phyloP scores from a whole-genome alignment of 1,284 basidiomycete genomes.

The Peniophora sp. region DNA sequence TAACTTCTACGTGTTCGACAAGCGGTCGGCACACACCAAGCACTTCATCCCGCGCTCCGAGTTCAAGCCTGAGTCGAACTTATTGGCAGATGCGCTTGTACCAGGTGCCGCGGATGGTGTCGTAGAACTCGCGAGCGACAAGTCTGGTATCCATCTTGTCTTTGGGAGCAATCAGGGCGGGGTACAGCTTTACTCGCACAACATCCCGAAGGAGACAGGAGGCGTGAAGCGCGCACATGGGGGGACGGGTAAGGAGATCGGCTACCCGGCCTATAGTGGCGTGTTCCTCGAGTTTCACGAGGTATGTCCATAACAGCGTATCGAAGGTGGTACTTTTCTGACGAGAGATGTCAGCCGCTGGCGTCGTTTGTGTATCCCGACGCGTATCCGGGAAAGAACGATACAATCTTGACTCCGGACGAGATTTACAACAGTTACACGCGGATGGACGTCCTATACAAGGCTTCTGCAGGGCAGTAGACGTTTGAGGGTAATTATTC shows the following conservation, averaged over 20 bases:
- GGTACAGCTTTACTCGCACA: conserved; percentile 67
- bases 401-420: conserved; percentile 25
- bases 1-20: conserved; percentile 54
- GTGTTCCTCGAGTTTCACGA: conserved; percentile 74
- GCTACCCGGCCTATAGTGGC: conserved; percentile 52
- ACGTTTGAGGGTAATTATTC: too few species aligned
- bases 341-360: too few species aligned
- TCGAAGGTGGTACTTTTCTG: too few species aligned
- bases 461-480: too few species aligned
- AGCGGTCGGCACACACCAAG: conserved; percentile 30
- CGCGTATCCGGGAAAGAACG: conserved; percentile 14
- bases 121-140: conserved; percentile 45
- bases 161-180: conserved; percentile 69
- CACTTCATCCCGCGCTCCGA: conserved; percentile 24
- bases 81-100: conserved; percentile 39
- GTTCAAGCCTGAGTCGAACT: conserved; percentile 29
- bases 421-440: conserved; percentile 29
- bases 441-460: conserved; percentile 23
- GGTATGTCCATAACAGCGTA: too few species aligned
- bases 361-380: conserved; percentile 8
- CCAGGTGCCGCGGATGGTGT: conserved; percentile 31
- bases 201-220: conserved; percentile 37
- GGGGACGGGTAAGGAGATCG: conserved; percentile 59
- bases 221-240: conserved; percentile 69
- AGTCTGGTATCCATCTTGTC: conserved; percentile 49